Conservation (phyloP, 2,329 filamentous ascomycete genomes). For the Fusarium multiceps region DNA sequence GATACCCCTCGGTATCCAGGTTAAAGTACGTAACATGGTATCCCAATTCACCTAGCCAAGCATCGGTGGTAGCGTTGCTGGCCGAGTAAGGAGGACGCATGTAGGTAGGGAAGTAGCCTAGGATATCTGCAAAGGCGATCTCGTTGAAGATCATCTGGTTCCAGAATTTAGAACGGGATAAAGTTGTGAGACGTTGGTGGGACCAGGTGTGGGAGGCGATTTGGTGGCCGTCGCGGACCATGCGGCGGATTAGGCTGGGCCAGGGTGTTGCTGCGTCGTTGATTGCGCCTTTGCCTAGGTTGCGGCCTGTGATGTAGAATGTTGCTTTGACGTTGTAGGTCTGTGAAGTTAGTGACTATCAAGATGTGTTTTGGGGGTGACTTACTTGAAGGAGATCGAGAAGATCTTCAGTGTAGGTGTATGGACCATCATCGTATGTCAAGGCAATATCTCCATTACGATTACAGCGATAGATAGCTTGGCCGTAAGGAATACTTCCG, state of each 20-base stretch:
- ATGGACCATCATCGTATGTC: conserved; percentile 61
- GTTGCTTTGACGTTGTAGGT: conserved; percentile 53
- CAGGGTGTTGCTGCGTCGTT: conserved; percentile 53
- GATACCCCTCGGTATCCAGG: conserved; percentile 70
- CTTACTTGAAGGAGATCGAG: conserved; percentile 52
- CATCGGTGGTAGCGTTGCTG: conserved; percentile 54
- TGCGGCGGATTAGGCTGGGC: conserved; percentile 55
- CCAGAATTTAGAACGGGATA: conserved; percentile 50
- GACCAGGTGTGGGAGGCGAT: conserved; percentile 66
- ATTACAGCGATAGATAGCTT: conserved; percentile 58
- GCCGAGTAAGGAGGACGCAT: conserved; percentile 61
- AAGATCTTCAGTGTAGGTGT: conserved; percentile 55
- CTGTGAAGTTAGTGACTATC: too few species aligned
- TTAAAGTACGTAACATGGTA: conserved; percentile 71
- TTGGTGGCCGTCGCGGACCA: conserved; percentile 67
- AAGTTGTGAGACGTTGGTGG: conserved; percentile 56
- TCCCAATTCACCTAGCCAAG: conserved; percentile 57
- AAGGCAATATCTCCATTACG: conserved; percentile 54
- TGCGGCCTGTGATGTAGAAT: conserved; percentile 53
- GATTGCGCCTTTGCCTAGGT: conserved; percentile 56
- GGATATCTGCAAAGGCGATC: conserved; percentile 55
- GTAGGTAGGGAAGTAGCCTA: conserved; percentile 57
- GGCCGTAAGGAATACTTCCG: conserved; percentile 67
- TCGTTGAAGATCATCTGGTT: conserved; percentile 58
- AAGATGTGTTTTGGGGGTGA: too few species aligned